phyloP scores from a whole-genome alignment of 352 stramenopile species.

The Sclerospora graminicola region DNA sequence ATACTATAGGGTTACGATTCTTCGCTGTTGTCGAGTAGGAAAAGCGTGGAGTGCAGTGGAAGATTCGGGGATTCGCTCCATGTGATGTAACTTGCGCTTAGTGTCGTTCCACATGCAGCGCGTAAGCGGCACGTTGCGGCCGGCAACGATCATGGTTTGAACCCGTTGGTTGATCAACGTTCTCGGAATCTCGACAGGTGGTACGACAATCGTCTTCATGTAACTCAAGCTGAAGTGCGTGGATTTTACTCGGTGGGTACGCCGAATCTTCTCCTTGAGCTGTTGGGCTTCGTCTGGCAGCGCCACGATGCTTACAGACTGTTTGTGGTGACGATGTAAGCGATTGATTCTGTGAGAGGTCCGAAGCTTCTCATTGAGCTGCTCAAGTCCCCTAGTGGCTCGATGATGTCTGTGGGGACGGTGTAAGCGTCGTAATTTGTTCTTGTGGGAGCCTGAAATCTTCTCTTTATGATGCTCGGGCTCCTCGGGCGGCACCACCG shows the following conservation, averaged over 20 bases:
- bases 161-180: conserved; percentile 30
- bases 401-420: too few species aligned
- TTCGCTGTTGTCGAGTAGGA: conserved; percentile 17
- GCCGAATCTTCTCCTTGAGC: conserved; percentile 42
- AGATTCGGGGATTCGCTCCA: conserved; percentile 45
- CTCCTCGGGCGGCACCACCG: too few species aligned
- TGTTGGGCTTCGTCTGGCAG: conserved; percentile 22
- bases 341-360: too few species aligned
- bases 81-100: conserved; percentile 31
- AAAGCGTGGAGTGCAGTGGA: conserved; percentile 26
- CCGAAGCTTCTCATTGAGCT: too few species aligned
- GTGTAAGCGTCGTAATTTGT: too few species aligned
- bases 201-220: conserved; percentile 42
- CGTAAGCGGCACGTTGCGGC: conserved; percentile 36
- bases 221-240: conserved; percentile 38
- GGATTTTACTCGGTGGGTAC: conserved; percentile 28
- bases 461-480: too few species aligned
- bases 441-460: too few species aligned
- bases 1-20: background rate
- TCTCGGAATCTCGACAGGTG: conserved; percentile 37
- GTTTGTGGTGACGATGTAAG: conserved; percentile 21
- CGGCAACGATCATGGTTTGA: conserved; percentile 23
- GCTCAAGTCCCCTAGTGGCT: too few species aligned
- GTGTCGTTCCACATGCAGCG: conserved; percentile 34
- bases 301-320: conserved; percentile 2